Evolutionary conservation across 1,284 basidiomycete genomes (phyloP), one percentile per base, ranked within the genome.

Genomic region (Leccinum subrobustum): DNA sequence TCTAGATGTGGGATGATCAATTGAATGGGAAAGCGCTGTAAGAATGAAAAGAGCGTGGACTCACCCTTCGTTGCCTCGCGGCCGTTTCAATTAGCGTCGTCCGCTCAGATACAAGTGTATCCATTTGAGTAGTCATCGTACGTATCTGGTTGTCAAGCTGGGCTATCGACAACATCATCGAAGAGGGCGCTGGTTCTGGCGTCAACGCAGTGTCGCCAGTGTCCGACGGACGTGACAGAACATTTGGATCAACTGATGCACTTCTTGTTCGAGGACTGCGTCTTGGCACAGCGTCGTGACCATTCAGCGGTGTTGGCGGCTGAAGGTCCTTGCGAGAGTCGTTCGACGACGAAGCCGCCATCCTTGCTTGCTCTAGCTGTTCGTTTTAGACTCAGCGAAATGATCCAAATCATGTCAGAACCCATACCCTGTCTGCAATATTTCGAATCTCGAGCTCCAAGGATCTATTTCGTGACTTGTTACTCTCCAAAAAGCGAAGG

Each of bases 381-480:
- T 48, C 52, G 44, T 9, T 16, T 27, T 27, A 57, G 33, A 52
- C 7, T 16, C 16, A 47, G 29, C 6, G 7, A 18, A 54, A 42
- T 12, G 6, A n/a, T 29, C 20, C 3, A 0, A 9, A 20, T 27
- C 16, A 27, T 2, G 3, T n/a, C 14, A 57, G 25, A 29, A 60
- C 27, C 27, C 23, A 63, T 59, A 83, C 84, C 67, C 68, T 74
- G 59, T 71, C 70, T 4, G 72, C 67, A 31, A 85, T 70, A 35
- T 64, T 65, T 50, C 75, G 75, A 47, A 86, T 75, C 65, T 85
- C 83, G 8, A 71, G 60, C 59, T 83, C 81, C 59, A 86, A 64
- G 8, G 70, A 68, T 56, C 75, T 76, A 61, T 85, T 84, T 51
- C 77, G 73, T 11, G 73, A 67, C 18, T 69, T 68, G 14, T 77